These are phyloP conservation scores for Wilhelminamyces savonicus DNA, from an alignment of 805 yeast species.

Conservation along the genomic window DNA sequence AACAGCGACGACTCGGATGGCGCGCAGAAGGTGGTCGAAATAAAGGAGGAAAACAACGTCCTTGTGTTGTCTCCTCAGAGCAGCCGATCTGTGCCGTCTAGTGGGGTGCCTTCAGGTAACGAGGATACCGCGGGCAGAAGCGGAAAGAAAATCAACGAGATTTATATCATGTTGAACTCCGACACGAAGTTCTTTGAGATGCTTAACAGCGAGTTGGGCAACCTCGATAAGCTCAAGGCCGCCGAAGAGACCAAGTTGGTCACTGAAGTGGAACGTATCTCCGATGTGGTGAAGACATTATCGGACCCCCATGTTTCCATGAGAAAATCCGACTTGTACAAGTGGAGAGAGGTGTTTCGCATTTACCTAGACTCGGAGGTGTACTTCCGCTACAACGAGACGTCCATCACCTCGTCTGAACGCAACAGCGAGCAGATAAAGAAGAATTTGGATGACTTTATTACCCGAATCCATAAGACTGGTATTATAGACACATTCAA, in stretches of 20 bases:
- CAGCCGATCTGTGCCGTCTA: no score
- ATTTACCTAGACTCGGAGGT: conserved; percentile 62
- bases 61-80: conserved; percentile 23
- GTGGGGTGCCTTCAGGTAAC: no score
- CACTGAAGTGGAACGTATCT: conserved; percentile 36
- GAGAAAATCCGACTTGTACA: conserved; percentile 48
- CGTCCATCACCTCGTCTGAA: conserved; percentile 33
- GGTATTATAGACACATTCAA: conserved; percentile 37
- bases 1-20: conserved; percentile 15
- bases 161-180: conserved; percentile 42
- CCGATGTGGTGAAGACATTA: conserved; percentile 30
- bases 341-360: conserved; percentile 66
- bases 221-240: conserved; percentile 37
- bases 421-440: conserved; percentile 41
- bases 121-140: no score
- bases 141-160: conserved; percentile 18
- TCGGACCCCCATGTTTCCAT: conserved; percentile 28
- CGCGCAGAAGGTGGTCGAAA: conserved; percentile 17
- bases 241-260: conserved; percentile 39
- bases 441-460: conserved; percentile 35
- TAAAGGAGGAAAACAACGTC: conserved; percentile 21
- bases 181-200: conserved; percentile 57
- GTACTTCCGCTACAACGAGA: conserved; percentile 49
- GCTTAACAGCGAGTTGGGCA: conserved; percentile 48
- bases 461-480: conserved; percentile 30